A percentile compares a stretch with the other conserved stretches of the same genome.
phyloP scores from a whole-genome alignment of 148 eudicot species.

The Rhododendron kiyosumense region DNA sequence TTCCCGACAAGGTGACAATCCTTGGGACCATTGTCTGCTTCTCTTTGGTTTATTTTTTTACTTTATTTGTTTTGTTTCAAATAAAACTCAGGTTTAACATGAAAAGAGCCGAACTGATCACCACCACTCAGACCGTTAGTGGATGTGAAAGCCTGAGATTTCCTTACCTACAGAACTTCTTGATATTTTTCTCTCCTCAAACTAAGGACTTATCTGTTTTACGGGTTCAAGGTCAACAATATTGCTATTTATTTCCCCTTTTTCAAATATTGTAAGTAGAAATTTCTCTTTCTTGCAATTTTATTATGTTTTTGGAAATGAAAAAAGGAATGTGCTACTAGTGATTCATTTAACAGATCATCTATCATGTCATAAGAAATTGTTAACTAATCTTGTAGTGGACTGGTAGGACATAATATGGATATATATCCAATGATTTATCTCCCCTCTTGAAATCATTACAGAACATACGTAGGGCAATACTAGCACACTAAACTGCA shows the following conservation, averaged over 20 bases:
- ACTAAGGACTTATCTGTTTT: neutral
- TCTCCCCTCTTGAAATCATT: neutral
- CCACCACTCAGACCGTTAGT: constrained; percentile 32
- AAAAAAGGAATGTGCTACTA: neutral
- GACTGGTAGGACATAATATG: neutral
- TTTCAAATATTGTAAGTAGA: neutral
- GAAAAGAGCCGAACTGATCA: constrained; percentile 14
- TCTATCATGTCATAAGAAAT: neutral
- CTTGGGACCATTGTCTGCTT: constrained; percentile 31
- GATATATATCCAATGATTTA: neutral
- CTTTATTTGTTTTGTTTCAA: constrained; percentile 4
- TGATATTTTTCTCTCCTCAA: constrained; percentile 18
- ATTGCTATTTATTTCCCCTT: neutral
- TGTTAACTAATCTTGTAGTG: neutral
- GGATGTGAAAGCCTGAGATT: constrained; percentile 29
- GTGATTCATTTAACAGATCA: neutral
- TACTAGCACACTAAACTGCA: neutral
- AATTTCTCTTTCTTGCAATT: neutral
- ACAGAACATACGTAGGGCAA: neutral
- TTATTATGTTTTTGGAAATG: neutral
- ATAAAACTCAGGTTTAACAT: constrained; percentile 8
- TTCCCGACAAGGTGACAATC: constrained; percentile 18
- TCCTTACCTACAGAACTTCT: constrained; percentile 26
- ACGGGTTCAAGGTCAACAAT: constrained; percentile 2
- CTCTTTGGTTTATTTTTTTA: neutral